Evolutionary conservation across 2,329 filamentous ascomycete species (phyloP).

Genomic region (Colletotrichum liaoningense): DNA sequence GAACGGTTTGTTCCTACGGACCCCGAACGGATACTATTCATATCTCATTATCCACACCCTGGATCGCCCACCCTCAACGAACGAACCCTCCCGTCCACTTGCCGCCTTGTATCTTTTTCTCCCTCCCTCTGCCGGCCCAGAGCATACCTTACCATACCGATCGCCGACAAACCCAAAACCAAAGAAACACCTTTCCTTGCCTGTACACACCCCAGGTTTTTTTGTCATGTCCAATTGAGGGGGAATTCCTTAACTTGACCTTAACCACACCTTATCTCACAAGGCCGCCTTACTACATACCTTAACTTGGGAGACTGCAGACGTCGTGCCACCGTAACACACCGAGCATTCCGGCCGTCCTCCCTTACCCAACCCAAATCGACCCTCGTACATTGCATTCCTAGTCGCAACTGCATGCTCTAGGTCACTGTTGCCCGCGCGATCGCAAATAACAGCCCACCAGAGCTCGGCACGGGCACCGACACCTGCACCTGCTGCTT

Average conservation of each 20-base stretch:
- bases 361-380: conserved; percentile 24
- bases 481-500: conserved; percentile 22
- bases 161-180: not conserved
- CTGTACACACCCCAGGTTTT: conserved; percentile 14
- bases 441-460: conserved; percentile 12
- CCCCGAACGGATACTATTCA: conserved; percentile 1
- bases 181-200: not conserved
- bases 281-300: not conserved
- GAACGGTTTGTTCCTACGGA: not conserved
- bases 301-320: conserved; percentile 6
- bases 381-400: conserved; percentile 10
- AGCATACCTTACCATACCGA: conserved; percentile 5
- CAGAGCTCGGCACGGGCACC: not conserved
- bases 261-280: conserved; percentile 17
- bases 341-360: conserved; percentile 33
- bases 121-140: conserved; percentile 18
- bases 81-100: not conserved
- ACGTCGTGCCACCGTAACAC: conserved; percentile 34
- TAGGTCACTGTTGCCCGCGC: conserved; percentile 14
- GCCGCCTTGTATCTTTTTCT: not conserved
- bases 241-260: conserved; percentile 11
- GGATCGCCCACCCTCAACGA: not conserved
- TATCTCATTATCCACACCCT: not conserved
- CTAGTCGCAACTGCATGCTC: conserved; percentile 13
- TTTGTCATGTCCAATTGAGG: conserved; percentile 17